These are phyloP conservation scores for Nakazawaea ambrosiae DNA, from an alignment of 805 yeast species.

Conservation along the genomic window DNA sequence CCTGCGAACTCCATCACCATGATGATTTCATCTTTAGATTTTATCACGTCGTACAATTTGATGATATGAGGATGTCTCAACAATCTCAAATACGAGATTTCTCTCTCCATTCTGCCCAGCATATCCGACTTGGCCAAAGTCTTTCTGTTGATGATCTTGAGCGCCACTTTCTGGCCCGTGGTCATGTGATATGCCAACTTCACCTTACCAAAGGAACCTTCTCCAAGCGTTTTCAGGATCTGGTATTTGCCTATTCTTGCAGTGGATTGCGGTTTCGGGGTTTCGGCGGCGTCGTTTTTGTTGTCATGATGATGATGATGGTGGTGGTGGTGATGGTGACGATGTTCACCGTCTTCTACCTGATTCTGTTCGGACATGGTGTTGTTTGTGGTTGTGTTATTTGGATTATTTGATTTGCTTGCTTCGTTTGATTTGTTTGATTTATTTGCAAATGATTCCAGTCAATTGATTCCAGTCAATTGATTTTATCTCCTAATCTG, in stretches of 20 bases:
- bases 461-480: background rate
- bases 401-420: background rate
- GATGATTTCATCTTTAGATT: conserved; percentile 89
- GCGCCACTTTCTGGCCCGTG: conserved; percentile 88
- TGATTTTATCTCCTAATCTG: background rate
- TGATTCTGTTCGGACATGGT: background rate
- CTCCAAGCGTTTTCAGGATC: conserved; percentile 87
- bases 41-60: conserved; percentile 90
- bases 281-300: conserved; percentile 6
- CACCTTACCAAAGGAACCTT: conserved; percentile 95
- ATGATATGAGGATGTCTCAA: conserved; percentile 95
- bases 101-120: conserved; percentile 96
- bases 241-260: conserved; percentile 83
- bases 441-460: background rate
- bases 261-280: conserved; percentile 13
- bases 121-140: conserved; percentile 90
- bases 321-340: conserved; percentile 14
- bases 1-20: conserved; percentile 98
- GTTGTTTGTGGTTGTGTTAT: too few relatives aligned
- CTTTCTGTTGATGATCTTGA: conserved; percentile 87
- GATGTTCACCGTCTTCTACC: background rate
- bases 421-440: background rate
- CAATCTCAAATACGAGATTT: conserved; percentile 80
- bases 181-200: conserved; percentile 84
- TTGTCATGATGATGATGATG: conserved; percentile 15